Base-by-base conservation (phyloP, 306 rosid genomes). In the Prunus armeniaca region DNA sequence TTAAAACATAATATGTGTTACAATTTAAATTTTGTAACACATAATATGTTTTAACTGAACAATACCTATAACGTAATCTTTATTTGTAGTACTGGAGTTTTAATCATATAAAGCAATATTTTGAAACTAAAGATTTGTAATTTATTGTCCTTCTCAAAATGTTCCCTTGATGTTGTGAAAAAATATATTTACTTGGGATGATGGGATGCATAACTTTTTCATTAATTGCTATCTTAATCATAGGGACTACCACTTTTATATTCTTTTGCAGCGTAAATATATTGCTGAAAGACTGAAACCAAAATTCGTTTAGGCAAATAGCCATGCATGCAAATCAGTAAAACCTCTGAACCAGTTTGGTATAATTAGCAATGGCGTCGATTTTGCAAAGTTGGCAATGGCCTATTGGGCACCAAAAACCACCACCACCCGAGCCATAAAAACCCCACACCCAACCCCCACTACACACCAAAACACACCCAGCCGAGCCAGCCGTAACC, bases 271-370 rank as follows among this genome's bases (percentile, higher is more conserved):
- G 73, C 13, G 74, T 50, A 18, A 28, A 27, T 27, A 69, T 55
- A 69, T 7, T 38, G 43, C 43, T 38, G 43, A 6, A 38, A 38
- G 43, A 1, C 12, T 47, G 27, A 69, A 30, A 69, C 73, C 43
- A 51, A 70, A 70, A 30, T 17, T 13, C 46, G 28, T 28, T 27
- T 17, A 27, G 60, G 60, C 9, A 69, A 69, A 27, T 49, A 27
- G 73, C 43, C 61, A 51, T 51, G 19, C 60, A 69, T 69, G 74
- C 46, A 51, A 70, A 51, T 70, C 62, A 51, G 62, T 28, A 70
- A 30, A 50, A 14, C 49, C n/a, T 19, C 7, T 51, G 49, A 70
- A 18, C 28, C 63, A 57, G 34, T 9, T 47, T 27, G 10, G 7
- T 38, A 38, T 38, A 38, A 38, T 38, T 38, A 38, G 9, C 1